Percentiles rank a stretch among this genome's conserved stretches.
Evolutionary conservation across 2,329 filamentous ascomycete species (phyloP).

Genomic region (Verticillium albo-atrum): DNA sequence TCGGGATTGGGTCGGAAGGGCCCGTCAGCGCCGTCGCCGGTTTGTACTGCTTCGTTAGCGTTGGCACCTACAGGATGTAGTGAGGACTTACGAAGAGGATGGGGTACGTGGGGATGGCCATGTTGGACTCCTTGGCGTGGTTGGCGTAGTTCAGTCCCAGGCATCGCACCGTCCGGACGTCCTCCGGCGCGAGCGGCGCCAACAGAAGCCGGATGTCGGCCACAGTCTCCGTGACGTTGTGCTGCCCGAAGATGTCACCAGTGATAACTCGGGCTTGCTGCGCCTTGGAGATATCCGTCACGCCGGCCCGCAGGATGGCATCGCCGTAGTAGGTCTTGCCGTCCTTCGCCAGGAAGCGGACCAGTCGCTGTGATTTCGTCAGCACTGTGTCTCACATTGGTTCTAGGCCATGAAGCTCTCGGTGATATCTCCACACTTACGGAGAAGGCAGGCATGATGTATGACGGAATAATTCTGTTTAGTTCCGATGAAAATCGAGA

Average conservation of each 20-base stretch:
- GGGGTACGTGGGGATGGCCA: slow-evolving; percentile 67
- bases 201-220: slow-evolving; percentile 54
- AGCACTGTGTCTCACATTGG: neutral
- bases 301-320: slow-evolving; percentile 60
- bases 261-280: slow-evolving; percentile 58
- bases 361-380: slow-evolving; percentile 54
- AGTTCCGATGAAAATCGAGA: neutral
- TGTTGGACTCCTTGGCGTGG: slow-evolving; percentile 59
- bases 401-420: neutral
- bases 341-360: slow-evolving; percentile 70
- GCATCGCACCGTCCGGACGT: slow-evolving; percentile 64
- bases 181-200: slow-evolving; percentile 56
- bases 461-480: neutral
- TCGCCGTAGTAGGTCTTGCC: slow-evolving; percentile 70
- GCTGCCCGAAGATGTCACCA: slow-evolving; percentile 62
- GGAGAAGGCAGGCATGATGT: slow-evolving; percentile 38
- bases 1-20: slow-evolving; percentile 61
- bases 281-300: slow-evolving; percentile 56
- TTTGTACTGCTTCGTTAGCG: slow-evolving; percentile 47
- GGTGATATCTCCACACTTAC: slow-evolving; percentile 25
- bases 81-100: slow-evolving; percentile 58
- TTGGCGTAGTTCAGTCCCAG: slow-evolving; percentile 68
- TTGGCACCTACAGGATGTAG: neutral
- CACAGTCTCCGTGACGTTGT: slow-evolving; percentile 59
- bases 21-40: slow-evolving; percentile 62